A percentile compares a stretch with the other conserved stretches of the same genome.
Conservation (phyloP, 805 yeast species). For the Saccharomyces cerevisiae region DNA sequence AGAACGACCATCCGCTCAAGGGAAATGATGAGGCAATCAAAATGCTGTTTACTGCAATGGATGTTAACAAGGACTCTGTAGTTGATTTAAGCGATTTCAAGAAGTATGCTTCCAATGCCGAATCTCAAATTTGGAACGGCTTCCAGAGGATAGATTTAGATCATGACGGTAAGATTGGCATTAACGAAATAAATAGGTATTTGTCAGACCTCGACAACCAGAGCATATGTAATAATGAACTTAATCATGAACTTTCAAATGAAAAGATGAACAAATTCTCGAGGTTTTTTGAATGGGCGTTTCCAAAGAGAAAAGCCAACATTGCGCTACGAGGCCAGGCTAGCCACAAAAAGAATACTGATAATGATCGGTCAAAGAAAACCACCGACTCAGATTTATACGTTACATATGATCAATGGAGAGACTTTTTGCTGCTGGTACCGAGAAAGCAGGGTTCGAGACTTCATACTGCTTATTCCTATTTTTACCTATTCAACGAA, state of each 20-base stretch:
- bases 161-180: conserved; percentile 61
- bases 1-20: conserved; percentile 56
- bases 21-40: conserved; percentile 51
- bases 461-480: conserved; percentile 71
- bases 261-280: conserved; percentile 7
- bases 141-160: conserved; percentile 62
- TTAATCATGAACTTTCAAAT: background rate
- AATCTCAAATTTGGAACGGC: conserved; percentile 59
- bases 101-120: conserved; percentile 56
- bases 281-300: conserved; percentile 28
- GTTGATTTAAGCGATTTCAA: conserved; percentile 63
- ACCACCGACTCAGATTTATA: conserved; percentile 38
- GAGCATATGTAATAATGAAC: conserved; percentile 1
- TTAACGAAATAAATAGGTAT: conserved; percentile 60
- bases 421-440: conserved; percentile 71
- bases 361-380: conserved; percentile 16
- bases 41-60: conserved; percentile 51
- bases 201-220: conserved; percentile 42
- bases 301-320: conserved; percentile 8
- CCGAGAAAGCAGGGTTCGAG: conserved; percentile 75
- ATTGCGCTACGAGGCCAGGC: conserved; percentile 2
- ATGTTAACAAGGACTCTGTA: conserved; percentile 45
- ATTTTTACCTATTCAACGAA: conserved; percentile 50
- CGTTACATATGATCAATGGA: conserved; percentile 78
- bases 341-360: conserved; percentile 5